Conservation (phyloP, 2,329 filamentous ascomycete species). For the Harringtonia aguacate region DNA sequence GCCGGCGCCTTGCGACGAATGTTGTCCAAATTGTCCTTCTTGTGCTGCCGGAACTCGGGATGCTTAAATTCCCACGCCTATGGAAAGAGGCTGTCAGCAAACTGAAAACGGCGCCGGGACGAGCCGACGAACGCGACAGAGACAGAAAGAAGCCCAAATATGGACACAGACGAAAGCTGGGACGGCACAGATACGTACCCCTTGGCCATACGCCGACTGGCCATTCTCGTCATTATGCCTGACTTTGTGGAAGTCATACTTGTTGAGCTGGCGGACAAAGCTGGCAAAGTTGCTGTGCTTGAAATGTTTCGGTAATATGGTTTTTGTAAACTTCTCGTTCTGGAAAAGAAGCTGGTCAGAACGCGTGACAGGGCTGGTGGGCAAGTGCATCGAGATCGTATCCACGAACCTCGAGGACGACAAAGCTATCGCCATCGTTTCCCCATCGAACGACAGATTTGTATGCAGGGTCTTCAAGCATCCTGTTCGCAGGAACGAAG, state of each 20-base stretch:
- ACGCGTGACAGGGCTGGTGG: slow-evolving; percentile 11
- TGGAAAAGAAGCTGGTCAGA: slow-evolving; percentile 24
- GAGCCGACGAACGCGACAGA: not conserved
- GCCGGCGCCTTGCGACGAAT: slow-evolving; percentile 93
- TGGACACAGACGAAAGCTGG: slow-evolving; percentile 10
- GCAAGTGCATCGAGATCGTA: too few relatives aligned
- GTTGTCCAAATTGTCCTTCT: slow-evolving; percentile 93
- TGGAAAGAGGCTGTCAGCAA: not conserved
- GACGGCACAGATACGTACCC: slow-evolving; percentile 38
- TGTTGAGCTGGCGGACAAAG: slow-evolving; percentile 91
- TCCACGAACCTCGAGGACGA: slow-evolving; percentile 79
- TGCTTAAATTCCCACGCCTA: slow-evolving; percentile 96
- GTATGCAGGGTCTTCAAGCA: slow-evolving; percentile 93
- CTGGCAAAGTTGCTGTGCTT: slow-evolving; percentile 98
- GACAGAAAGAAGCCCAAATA: not conserved
- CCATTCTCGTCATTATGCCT: slow-evolving; percentile 81
- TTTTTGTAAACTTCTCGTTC: slow-evolving; percentile 98
- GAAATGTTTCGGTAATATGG: slow-evolving; percentile 94
- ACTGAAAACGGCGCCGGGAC: slow-evolving; percentile 11
- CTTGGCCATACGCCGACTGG: slow-evolving; percentile 69
- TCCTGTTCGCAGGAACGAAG: slow-evolving; percentile 42
- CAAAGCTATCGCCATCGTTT: slow-evolving; percentile 88
- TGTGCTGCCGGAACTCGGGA: slow-evolving; percentile 89
- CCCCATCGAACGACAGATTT: slow-evolving; percentile 92
- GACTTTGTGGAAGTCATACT: slow-evolving; percentile 98